A percentile compares a stretch with the other conserved stretches of the same genome.
Evolutionary conservation across 2,329 filamentous ascomycete species (phyloP).

Genomic region (Trichophyton verrucosum): DNA sequence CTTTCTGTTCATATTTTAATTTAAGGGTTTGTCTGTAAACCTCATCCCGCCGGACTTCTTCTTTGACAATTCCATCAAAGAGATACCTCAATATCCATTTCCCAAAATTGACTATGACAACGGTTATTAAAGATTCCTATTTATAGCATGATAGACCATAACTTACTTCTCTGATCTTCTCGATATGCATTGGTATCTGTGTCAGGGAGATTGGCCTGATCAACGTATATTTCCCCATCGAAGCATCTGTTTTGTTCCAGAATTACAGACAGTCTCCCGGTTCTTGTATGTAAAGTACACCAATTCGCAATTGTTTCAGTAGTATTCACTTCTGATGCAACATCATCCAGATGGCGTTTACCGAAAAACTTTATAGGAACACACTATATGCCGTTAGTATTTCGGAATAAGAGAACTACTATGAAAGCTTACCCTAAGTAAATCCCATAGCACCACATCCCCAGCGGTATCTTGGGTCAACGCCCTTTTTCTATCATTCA

Average conservation of each 20-base stretch:
- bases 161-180: constrained; percentile 83
- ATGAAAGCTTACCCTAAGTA: constrained; percentile 55
- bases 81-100: constrained; percentile 93
- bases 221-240: constrained; percentile 92
- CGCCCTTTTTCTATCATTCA: constrained; percentile 82
- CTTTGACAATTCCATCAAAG: constrained; percentile 77
- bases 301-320: constrained; percentile 83
- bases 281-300: constrained; percentile 91
- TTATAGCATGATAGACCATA: neutral
- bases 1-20: constrained; percentile 47
- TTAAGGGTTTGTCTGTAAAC: constrained; percentile 57
- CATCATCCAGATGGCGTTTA: constrained; percentile 85
- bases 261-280: constrained; percentile 78
- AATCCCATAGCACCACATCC: constrained; percentile 89
- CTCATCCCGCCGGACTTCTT: constrained; percentile 76
- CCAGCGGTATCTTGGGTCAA: constrained; percentile 89
- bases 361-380: constrained; percentile 82
- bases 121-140: neutral
- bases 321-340: constrained; percentile 75
- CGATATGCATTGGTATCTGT: constrained; percentile 63
- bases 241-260: constrained; percentile 94
- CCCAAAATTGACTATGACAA: constrained; percentile 68
- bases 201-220: constrained; percentile 65
- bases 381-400: constrained; percentile 48
- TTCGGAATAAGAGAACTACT: neutral